Conservation (phyloP, 2,329 filamentous ascomycete species). For the Aspergillus oerlinghausenensis region DNA sequence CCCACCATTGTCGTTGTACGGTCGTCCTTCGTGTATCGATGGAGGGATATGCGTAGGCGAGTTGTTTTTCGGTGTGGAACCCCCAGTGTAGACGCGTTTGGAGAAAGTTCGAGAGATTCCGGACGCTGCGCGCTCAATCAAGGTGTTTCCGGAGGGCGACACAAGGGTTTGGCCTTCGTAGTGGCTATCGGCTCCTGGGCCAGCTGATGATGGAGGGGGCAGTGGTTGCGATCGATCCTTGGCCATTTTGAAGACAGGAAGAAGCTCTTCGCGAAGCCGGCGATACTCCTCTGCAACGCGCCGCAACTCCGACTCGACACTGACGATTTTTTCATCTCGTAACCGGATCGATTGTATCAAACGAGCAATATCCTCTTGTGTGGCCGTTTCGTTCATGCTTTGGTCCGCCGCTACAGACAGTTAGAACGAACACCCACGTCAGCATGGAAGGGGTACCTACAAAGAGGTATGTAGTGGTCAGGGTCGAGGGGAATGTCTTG, state of each 20-base stretch:
- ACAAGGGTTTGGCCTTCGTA: conserved; percentile 38
- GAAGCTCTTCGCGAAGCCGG: conserved; percentile 81
- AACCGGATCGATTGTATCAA: conserved; percentile 84
- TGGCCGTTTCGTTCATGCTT: conserved; percentile 80
- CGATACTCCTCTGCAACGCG: conserved; percentile 84
- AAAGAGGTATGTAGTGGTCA: conserved; percentile 88
- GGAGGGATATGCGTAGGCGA: conserved; percentile 68
- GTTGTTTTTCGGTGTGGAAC: conserved; percentile 66
- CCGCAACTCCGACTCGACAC: conserved; percentile 77
- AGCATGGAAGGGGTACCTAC: conserved; percentile 51
- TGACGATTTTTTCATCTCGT: conserved; percentile 82
- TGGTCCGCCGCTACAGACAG: conserved; percentile 71
- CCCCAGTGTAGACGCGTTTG: conserved; percentile 65
- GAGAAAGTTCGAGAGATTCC: conserved; percentile 69
- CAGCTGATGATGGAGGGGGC: conserved; percentile 49
- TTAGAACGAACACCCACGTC: conserved; percentile 10
- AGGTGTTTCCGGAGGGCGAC: conserved; percentile 26
- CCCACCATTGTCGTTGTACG: conserved; percentile 46
- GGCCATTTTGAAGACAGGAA: conserved; percentile 82
- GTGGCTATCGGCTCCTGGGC: conserved; percentile 18
- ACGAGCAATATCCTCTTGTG: conserved; percentile 86
- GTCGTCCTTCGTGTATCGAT: conserved; percentile 62
- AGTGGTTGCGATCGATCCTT: conserved; percentile 91
- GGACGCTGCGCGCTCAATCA: conserved; percentile 42
- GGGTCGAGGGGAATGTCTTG: conserved; percentile 87